A percentile compares a stretch with the other conserved stretches of the same genome.
Evolutionary conservation across 2,329 filamentous ascomycete species (phyloP).

Genomic region (Apiospora hydei): DNA sequence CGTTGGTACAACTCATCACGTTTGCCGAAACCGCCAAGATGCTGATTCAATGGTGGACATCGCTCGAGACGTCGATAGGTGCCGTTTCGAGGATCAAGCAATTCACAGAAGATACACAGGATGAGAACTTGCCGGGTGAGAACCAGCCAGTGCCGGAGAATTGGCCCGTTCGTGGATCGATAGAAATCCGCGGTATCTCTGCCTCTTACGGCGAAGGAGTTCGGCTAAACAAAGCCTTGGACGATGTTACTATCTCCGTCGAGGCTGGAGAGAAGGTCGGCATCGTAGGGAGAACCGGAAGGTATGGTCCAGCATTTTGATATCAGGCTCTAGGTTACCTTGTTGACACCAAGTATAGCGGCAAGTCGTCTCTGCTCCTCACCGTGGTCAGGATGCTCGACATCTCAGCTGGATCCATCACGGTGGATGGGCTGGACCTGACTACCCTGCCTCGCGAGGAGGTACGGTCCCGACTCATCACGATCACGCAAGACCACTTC

Average conservation of each 20-base stretch:
- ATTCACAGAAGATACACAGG: constrained; percentile 37
- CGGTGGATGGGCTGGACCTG: constrained; percentile 43
- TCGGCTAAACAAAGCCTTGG: constrained; percentile 18
- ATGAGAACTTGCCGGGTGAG: constrained; percentile 36
- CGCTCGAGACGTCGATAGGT: constrained; percentile 42
- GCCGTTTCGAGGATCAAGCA: constrained; percentile 41
- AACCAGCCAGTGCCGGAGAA: constrained; percentile 35
- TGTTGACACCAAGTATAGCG: constrained; percentile 43
- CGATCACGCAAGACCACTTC: constrained; percentile 52
- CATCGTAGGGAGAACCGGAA: constrained; percentile 24
- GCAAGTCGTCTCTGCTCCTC: constrained; percentile 49
- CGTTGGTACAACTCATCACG: constrained; percentile 43
- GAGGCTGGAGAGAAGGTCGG: constrained; percentile 7
- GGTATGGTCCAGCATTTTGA: constrained; percentile 35
- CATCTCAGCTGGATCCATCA: constrained; percentile 34
- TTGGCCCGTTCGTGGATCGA: constrained; percentile 39
- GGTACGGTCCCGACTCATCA: constrained; percentile 47
- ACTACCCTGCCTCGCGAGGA: constrained; percentile 40
- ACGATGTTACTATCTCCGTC: constrained; percentile 12
- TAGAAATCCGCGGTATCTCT: constrained; percentile 37
- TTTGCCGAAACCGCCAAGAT: constrained; percentile 37
- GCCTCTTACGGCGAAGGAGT: constrained; percentile 35
- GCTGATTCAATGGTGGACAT: constrained; percentile 36
- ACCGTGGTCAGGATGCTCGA: constrained; percentile 50
- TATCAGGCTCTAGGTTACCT: constrained; percentile 37